Conservation (phyloP, 495 filamentous ascomycete genomes). For the Platismatia glauca region DNA sequence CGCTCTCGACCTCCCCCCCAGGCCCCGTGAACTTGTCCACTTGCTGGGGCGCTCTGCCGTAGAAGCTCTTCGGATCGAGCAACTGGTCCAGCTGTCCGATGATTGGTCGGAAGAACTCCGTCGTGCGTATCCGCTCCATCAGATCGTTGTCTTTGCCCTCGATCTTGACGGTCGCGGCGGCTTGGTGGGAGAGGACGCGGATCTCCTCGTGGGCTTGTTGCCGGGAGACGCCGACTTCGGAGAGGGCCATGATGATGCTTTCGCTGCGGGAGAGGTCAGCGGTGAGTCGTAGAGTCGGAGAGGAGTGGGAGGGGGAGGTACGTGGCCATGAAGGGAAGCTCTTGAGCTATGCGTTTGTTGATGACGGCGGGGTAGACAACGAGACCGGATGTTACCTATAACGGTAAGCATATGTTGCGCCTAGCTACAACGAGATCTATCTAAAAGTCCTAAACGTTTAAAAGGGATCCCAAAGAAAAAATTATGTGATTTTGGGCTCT, state of each 20-base stretch:
- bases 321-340: slow-evolving; percentile 87
- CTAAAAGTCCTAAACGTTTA: too few species aligned
- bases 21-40: slow-evolving; percentile 39
- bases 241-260: slow-evolving; percentile 78
- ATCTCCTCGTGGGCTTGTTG: slow-evolving; percentile 94
- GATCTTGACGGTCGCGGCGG: slow-evolving; percentile 69
- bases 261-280: slow-evolving; percentile 27
- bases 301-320: not conserved
- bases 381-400: slow-evolving; percentile 56
- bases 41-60: slow-evolving; percentile 30
- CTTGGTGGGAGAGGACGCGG: slow-evolving; percentile 68
- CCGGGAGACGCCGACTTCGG: slow-evolving; percentile 62
- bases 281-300: not conserved
- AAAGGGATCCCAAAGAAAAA: too few species aligned
- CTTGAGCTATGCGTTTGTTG: slow-evolving; percentile 55
- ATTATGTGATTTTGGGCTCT: too few species aligned
- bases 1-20: slow-evolving; percentile 26
- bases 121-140: slow-evolving; percentile 65
- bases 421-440: too few species aligned
- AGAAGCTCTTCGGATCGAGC: slow-evolving; percentile 51
- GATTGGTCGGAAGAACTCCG: slow-evolving; percentile 74
- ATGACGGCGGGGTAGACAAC: slow-evolving; percentile 84
- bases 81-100: slow-evolving; percentile 64
- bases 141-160: slow-evolving; percentile 76
- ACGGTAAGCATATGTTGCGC: slow-evolving; percentile 14